These are phyloP conservation scores for Biscutella laevigata DNA, from an alignment of 441 rosid species.

Conservation along the genomic window DNA sequence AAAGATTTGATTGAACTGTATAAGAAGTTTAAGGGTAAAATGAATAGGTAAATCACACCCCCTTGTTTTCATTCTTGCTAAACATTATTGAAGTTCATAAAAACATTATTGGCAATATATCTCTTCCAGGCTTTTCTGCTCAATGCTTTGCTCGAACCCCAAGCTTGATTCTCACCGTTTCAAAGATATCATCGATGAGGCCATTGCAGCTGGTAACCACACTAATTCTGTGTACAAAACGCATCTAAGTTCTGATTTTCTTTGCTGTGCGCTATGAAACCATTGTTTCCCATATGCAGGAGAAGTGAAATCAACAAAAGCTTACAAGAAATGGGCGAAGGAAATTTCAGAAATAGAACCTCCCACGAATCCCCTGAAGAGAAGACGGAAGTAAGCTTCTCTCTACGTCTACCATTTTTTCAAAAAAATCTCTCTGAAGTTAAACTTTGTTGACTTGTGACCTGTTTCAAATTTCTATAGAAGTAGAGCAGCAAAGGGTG, in stretches of 20 bases:
- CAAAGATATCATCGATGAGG: slow-evolving; percentile 64
- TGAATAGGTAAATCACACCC: slow-evolving; percentile 48
- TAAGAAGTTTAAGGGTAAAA: slow-evolving; percentile 55
- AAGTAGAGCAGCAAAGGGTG: slow-evolving; percentile 34
- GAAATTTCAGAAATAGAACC: slow-evolving; percentile 58
- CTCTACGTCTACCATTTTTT: no score
- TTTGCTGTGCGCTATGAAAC: background rate
- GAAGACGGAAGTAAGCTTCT: slow-evolving; percentile 43
- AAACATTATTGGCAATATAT: background rate
- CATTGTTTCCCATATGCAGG: slow-evolving; percentile 32
- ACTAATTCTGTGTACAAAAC: background rate
- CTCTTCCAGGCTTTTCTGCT: slow-evolving; percentile 64
- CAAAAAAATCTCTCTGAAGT: no score
- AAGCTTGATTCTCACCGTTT: slow-evolving; percentile 87
- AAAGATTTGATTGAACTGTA: slow-evolving; percentile 69
- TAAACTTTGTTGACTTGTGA: background rate
- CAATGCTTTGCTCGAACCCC: slow-evolving; percentile 84
- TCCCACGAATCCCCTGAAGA: slow-evolving; percentile 52
- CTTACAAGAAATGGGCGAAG: slow-evolving; percentile 74
- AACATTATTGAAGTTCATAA: background rate
- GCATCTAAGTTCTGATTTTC: background rate
- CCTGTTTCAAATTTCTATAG: slow-evolving; percentile 5
- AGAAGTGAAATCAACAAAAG: slow-evolving; percentile 58
- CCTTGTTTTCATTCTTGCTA: background rate
- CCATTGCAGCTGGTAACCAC: slow-evolving; percentile 56